A percentile compares a stretch with the other conserved stretches of the same genome.
Evolutionary conservation across 2,329 filamentous ascomycete genomes (phyloP).

Genomic region (Fusarium secorum): DNA sequence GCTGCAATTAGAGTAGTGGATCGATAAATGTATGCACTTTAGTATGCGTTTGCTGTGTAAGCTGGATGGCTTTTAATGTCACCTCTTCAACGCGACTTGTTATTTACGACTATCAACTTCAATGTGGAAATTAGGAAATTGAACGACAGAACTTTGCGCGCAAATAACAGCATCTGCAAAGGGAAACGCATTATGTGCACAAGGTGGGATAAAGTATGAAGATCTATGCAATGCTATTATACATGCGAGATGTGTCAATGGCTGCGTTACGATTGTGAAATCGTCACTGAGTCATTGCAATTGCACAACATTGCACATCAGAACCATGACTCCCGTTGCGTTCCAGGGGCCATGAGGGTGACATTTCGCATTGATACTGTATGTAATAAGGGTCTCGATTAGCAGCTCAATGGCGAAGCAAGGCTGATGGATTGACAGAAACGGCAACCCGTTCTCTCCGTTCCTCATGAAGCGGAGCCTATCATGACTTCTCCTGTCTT

Average conservation of each 20-base stretch:
- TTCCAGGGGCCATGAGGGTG: conserved; percentile 8
- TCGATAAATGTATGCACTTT: conserved; percentile 28
- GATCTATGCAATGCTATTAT: conserved; percentile 18
- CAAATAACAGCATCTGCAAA: conserved; percentile 21
- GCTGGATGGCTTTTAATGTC: conserved; percentile 19
- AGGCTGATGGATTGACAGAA: conserved; percentile 22
- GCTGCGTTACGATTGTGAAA: conserved; percentile 3
- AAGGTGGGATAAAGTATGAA: conserved; percentile 10
- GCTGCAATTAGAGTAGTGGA: conserved; percentile 2
- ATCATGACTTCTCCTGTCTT: conserved; percentile 5
- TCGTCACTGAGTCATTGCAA: conserved; percentile 15
- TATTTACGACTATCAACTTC: conserved; percentile 9
- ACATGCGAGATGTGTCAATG: neutral
- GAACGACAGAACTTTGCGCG: conserved; percentile 20
- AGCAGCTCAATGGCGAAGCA: conserved; percentile 10
- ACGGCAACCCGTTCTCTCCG: conserved; percentile 13
- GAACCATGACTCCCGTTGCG: neutral
- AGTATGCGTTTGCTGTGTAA: neutral
- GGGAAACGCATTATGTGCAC: neutral
- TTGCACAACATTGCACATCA: conserved; percentile 8
- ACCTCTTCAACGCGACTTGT: neutral
- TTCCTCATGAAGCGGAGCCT: conserved; percentile 12
- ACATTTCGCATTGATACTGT: neutral
- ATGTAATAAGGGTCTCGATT: conserved; percentile 1
- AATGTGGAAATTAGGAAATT: conserved; percentile 24